Percentiles rank a stretch among this genome's conserved stretches.
These are phyloP conservation scores for Anastatica hierochuntica DNA, from an alignment of 345 rosid species.

Conservation along the genomic window DNA sequence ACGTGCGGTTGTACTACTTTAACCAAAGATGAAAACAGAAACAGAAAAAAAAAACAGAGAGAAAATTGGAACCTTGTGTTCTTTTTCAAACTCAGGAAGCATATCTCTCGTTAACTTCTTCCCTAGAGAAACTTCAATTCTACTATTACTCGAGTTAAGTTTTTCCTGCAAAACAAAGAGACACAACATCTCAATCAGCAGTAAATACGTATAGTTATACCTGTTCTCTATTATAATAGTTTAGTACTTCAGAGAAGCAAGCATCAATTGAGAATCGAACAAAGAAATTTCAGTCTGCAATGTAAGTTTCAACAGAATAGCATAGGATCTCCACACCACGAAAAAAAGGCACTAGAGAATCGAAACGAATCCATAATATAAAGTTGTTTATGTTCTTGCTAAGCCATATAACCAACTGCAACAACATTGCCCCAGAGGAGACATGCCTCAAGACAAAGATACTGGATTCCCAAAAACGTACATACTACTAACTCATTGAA, in stretches of 20 bases:
- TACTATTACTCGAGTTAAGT: constrained; percentile 63
- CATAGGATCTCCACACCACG: background rate
- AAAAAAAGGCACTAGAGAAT: background rate
- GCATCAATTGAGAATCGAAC: constrained; percentile 1
- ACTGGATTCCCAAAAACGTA: background rate
- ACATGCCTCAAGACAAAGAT: background rate
- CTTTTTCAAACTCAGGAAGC: constrained; percentile 91
- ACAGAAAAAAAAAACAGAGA: background rate
- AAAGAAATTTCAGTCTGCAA: background rate
- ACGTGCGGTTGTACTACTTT: background rate
- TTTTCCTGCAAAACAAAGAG: constrained; percentile 48
- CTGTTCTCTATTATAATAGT: background rate
- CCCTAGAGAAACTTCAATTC: constrained; percentile 73
- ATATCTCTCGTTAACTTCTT: constrained; percentile 70
- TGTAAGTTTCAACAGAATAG: background rate
- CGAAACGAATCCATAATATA: background rate
- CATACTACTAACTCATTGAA: too few relatives aligned
- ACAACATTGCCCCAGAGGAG: background rate
- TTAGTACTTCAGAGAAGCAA: background rate
- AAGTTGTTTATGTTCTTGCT: background rate
- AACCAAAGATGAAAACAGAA: background rate
- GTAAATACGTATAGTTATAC: background rate
- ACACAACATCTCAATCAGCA: background rate
- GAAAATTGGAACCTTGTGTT: constrained; percentile 54
- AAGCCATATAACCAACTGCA: constrained; percentile 2